Evolutionary conservation across 768 basidiomycete species (phyloP), one percentile per base, ranked within the genome.

Genomic region (Rhodotorula toruloides): DNA sequence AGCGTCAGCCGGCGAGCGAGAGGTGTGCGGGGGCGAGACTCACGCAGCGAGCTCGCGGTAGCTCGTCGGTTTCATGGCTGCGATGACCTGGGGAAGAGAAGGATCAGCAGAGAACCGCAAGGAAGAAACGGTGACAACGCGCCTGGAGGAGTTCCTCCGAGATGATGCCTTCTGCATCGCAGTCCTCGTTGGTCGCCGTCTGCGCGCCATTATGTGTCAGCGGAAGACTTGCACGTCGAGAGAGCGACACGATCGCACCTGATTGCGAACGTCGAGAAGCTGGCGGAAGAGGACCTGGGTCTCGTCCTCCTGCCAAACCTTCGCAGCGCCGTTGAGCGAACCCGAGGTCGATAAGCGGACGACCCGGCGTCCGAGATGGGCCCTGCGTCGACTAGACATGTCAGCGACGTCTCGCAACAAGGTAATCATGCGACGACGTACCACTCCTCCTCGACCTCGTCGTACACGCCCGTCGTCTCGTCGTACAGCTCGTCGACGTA

Each of bases 401-500:
- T 37, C 31, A 58, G 44, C 31, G n/a, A n/a, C n/a, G n/a, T n/a
- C n/a, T n/a, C n/a, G n/a, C n/a, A n/a, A n/a, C n/a, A n/a, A n/a
- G n/a, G n/a, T n/a, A n/a, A n/a, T n/a, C n/a, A n/a, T n/a, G 9
- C 19, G 50, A 40, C 32, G 22, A 17, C 59, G 39, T 43, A 61
- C 57, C 54, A 63, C 6, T 54, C 57, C 32, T 31, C 53, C 53
- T 54, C 58, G 29, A 36, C 37, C 6, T 44, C 52, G n/a, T 68
- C 66, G 40, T 63, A 48, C 31, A 67, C 31, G 4, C 61, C 60
- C 29, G 44, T 53, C n/a, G 29, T 27, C 29, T 68, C 67, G 29
- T 63, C 67, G 57, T 59, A 58, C 9, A 43, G 44, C 19, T 68
- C 67, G 52, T 68, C 67, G 29, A 63, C 34, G 29, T 47, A 55